Evolutionary conservation across 345 rosid species (phyloP).

Genomic region (Ailanthus altissimus): DNA sequence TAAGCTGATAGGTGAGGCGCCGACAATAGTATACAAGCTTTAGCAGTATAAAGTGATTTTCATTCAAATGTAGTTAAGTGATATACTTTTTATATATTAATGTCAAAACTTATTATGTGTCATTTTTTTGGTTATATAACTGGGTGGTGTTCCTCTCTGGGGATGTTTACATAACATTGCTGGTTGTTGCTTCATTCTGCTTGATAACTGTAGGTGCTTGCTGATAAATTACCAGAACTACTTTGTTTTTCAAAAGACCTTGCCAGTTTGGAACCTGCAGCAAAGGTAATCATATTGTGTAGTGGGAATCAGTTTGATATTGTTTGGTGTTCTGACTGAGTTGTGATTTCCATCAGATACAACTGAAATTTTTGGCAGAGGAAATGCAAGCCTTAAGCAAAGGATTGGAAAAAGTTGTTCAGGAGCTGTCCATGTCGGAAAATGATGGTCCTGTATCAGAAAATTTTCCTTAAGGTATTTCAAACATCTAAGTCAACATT

Average conservation of each 20-base stretch:
- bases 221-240: conserved; percentile 81
- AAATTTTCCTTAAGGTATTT: conserved; percentile 63
- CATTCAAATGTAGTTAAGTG: background rate
- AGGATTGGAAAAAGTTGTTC: conserved; percentile 90
- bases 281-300: conserved; percentile 53
- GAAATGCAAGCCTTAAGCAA: conserved; percentile 98
- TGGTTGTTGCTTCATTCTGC: conserved; percentile 13
- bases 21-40: background rate
- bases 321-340: conserved; percentile 20
- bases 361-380: conserved; percentile 90
- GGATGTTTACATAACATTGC: background rate
- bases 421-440: conserved; percentile 80
- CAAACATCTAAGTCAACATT: conserved; percentile 5
- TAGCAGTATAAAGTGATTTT: background rate
- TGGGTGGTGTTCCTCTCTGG: background rate
- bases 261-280: conserved; percentile 64
- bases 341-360: conserved; percentile 53
- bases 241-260: conserved; percentile 76
- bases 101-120: background rate
- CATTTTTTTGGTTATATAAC: conserved; percentile 1
- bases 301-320: background rate
- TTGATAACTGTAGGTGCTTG: conserved; percentile 66
- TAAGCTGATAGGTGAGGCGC: background rate
- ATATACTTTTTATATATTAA: background rate
- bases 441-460: conserved; percentile 83